A percentile compares a stretch with the other conserved stretches of the same genome.
These are phyloP conservation scores for Glebionis coronaria DNA, from an alignment of 129 eudicot genomes.

Conservation along the genomic window DNA sequence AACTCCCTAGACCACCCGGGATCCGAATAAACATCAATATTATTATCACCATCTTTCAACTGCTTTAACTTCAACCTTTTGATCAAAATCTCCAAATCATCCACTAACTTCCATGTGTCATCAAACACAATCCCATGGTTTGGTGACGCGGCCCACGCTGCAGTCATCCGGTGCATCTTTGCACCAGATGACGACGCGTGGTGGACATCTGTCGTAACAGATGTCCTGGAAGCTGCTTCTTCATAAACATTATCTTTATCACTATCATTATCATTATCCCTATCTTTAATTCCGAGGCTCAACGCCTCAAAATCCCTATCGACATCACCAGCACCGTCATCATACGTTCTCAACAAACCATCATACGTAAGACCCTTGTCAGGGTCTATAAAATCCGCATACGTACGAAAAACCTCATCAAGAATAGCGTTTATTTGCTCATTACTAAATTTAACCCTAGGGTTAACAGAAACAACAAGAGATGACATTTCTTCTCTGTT, in stretches of 20 bases:
- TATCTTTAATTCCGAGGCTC: conserved; percentile 37
- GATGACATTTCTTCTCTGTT: conserved; percentile 82
- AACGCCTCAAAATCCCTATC: conserved; percentile 91
- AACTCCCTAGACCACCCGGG: conserved; percentile 96
- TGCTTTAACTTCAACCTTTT: conserved; percentile 65
- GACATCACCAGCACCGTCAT: conserved; percentile 98
- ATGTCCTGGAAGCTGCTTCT: conserved; percentile 71
- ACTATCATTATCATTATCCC: background rate
- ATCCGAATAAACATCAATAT: conserved; percentile 72
- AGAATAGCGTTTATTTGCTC: conserved; percentile 91
- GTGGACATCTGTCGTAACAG: conserved; percentile 46
- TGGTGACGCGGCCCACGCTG: conserved; percentile 92
- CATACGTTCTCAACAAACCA: conserved; percentile 84
- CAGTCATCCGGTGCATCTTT: conserved; percentile 60
- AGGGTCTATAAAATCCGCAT: conserved; percentile 73
- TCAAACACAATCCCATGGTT: conserved; percentile 88
- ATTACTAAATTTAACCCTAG: conserved; percentile 89
- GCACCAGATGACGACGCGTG: conserved; percentile 47
- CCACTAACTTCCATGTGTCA: conserved; percentile 89
- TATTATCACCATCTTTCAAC: conserved; percentile 57
- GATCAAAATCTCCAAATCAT: conserved; percentile 79
- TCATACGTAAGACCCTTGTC: conserved; percentile 82
- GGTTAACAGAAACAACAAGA: conserved; percentile 63
- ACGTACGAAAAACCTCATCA: conserved; percentile 89
- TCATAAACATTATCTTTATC: conserved; percentile 27